Base-by-base conservation (phyloP, 2,329 filamentous ascomycete species). In the Tolypocladium endophyticum region DNA sequence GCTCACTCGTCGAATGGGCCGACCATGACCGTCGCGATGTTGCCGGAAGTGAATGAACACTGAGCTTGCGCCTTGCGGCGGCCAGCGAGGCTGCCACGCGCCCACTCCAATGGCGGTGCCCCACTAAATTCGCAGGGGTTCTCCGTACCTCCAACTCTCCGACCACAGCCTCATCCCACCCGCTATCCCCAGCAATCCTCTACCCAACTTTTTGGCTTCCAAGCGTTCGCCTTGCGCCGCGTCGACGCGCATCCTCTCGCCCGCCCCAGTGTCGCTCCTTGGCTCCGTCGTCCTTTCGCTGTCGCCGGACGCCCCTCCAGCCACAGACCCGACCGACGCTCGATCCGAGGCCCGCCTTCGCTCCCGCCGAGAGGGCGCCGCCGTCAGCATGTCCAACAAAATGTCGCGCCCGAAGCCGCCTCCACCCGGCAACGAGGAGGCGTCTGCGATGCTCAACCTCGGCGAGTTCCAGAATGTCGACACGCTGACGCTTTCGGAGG, bases 391-490 rank as follows among this genome's bases (percentile, higher is more conserved):
- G 65, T 74, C 64, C 64, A 70, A 76, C 65, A 75, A 75, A 39
- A 85, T 83, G 35, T 86, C 87, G 59, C 87, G 88, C 61, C 80
- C 82, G 62, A 90, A 88, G 75, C 87, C 86, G 64, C 78, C 81
- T 53, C 83, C 83, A 55, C 82, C 85, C 60, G 88, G 89, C 71
- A 92, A 96, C 72, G 93, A 97, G 74, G 92, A 97, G 77, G 92
- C 93, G 30, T 86, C 88, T 56, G 79, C 84, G 9, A 85, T 86
- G 59, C 85, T 97, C 64, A 89, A 88, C 73, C 88, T 99, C 14
- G 94, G 94, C 76, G 93, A 97, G 72, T 97, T 97, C 76, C 86
- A 95, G 68, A 82, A 93, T 70, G 92, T 95, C 65, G 91, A 94
- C 71, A 93, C 92, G 7, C 81, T 99, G 63, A 96, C 92, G 54